A percentile compares a stretch with the other conserved stretches of the same genome.
phyloP scores from a whole-genome alignment of 495 filamentous ascomycete species.

The Pseudevernia furfuracea region DNA sequence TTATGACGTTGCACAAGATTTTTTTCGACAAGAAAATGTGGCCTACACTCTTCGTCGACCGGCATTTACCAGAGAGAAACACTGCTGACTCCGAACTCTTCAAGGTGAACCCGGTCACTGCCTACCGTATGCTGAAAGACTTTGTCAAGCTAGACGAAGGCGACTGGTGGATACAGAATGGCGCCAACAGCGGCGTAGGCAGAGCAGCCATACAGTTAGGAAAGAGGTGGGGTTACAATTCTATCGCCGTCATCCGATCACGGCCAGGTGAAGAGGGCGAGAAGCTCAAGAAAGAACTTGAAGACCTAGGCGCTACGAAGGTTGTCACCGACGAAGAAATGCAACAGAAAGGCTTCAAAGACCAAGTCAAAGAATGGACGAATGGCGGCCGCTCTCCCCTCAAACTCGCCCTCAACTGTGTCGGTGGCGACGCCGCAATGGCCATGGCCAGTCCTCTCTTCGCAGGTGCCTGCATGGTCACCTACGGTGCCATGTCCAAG shows the following conservation, averaged over 20 bases:
- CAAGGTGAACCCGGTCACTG: slow-evolving; percentile 80
- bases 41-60: background rate
- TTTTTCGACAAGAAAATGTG: background rate
- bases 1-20: background rate
- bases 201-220: slow-evolving; percentile 81
- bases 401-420: slow-evolving; percentile 81
- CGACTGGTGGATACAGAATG: slow-evolving; percentile 93
- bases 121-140: slow-evolving; percentile 85
- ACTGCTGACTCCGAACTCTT: background rate
- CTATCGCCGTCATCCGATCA: slow-evolving; percentile 75
- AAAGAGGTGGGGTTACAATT: slow-evolving; percentile 73
- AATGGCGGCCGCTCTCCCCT: slow-evolving; percentile 59
- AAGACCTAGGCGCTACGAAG: slow-evolving; percentile 63
- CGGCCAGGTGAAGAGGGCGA: slow-evolving; percentile 56
- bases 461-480: slow-evolving; percentile 66
- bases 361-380: slow-evolving; percentile 60
- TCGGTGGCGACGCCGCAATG: slow-evolving; percentile 77
- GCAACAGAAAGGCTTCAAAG: slow-evolving; percentile 54
- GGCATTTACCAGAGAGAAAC: background rate
- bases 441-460: slow-evolving; percentile 62
- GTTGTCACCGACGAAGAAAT: slow-evolving; percentile 77
- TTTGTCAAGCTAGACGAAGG: slow-evolving; percentile 63
- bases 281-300: slow-evolving; percentile 61
- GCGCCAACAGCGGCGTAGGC: slow-evolving; percentile 88
- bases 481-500: slow-evolving; percentile 91